phyloP scores from a whole-genome alignment of 192 early-diverging fungal species.

The Backusella macrospora region DNA sequence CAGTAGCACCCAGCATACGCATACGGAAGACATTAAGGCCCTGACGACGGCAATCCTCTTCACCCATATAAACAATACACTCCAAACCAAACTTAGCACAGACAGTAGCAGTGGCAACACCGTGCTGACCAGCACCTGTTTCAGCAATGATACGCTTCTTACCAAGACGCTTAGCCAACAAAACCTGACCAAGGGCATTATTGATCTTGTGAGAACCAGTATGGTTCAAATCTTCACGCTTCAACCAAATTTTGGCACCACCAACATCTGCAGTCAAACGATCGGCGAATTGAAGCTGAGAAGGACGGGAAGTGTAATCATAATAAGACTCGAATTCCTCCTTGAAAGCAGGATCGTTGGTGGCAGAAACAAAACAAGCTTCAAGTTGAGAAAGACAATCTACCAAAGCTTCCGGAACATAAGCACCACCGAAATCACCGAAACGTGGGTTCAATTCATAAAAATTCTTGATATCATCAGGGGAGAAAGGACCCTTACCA shows the following conservation, averaged over 20 bases:
- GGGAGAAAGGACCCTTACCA: slow-evolving; percentile 20
- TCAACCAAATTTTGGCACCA: slow-evolving; percentile 96
- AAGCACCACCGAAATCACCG: slow-evolving; percentile 96
- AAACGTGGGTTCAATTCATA: slow-evolving; percentile 77
- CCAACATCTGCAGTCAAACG: slow-evolving; percentile 74
- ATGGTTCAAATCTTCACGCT: slow-evolving; percentile 98
- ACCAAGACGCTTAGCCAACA: slow-evolving; percentile 93
- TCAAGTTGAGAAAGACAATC: slow-evolving; percentile 93
- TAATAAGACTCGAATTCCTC: slow-evolving; percentile 90
- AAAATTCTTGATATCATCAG: slow-evolving; percentile 30
- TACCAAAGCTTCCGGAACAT: slow-evolving; percentile 96
- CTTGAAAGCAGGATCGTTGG: slow-evolving; percentile 90
- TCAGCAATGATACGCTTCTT: slow-evolving; percentile 98
- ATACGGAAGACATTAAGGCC: slow-evolving; percentile 97
- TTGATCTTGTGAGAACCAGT: slow-evolving; percentile 99
- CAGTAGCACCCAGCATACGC: slow-evolving; percentile 88
- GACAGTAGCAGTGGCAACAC: slow-evolving; percentile 96
- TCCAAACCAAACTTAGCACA: slow-evolving; percentile 98
- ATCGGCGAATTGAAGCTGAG: slow-evolving; percentile 85
- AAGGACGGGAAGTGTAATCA: slow-evolving; percentile 91
- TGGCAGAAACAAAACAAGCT: slow-evolving; percentile 76
- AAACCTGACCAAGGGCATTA: slow-evolving; percentile 94
- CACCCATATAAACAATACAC: slow-evolving; percentile 98
- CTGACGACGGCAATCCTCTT: slow-evolving; percentile 92
- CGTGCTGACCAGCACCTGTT: slow-evolving; percentile 98